Evolutionary conservation across 164 flowering plant genomes (phyloP).

Genomic region (Vitis rotundifolia): DNA sequence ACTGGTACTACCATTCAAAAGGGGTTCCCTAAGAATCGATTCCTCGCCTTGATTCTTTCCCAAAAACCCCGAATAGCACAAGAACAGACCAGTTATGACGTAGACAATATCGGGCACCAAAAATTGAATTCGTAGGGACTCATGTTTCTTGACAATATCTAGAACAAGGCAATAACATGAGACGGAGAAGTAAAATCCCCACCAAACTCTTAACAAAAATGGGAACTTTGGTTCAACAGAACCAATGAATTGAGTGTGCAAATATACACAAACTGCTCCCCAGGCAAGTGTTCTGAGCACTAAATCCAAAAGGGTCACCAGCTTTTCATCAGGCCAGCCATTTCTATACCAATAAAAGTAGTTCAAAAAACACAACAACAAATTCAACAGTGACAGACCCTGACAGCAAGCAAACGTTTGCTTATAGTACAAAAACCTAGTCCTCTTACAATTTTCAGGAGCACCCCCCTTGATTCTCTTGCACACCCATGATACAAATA

Average conservation of each 20-base stretch:
- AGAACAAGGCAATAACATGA: conserved; percentile 49
- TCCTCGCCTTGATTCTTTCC: conserved; percentile 30
- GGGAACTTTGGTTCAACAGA: conserved; percentile 42
- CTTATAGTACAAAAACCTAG: conserved; percentile 26
- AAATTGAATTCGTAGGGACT: conserved; percentile 16
- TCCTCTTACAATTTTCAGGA: conserved; percentile 11
- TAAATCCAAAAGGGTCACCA: conserved; percentile 49
- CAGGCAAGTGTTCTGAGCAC: conserved; percentile 46
- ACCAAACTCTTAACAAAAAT: conserved; percentile 51
- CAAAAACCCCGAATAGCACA: conserved; percentile 48
- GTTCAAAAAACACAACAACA: conserved; percentile 34
- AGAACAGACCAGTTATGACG: conserved; percentile 40
- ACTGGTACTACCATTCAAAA: conserved; percentile 40
- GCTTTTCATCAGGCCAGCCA: conserved; percentile 56
- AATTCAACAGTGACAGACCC: conserved; percentile 44
- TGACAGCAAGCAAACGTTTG: conserved; percentile 38
- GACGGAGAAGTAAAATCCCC: conserved; percentile 41
- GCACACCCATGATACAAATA: conserved; percentile 39
- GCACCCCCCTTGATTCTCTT: conserved; percentile 18
- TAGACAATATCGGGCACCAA: conserved; percentile 51
- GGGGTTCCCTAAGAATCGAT: conserved; percentile 49
- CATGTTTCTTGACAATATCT: conserved; percentile 34
- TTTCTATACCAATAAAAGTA: conserved; percentile 56
- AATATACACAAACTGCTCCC: conserved; percentile 43
- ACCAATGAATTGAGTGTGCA: conserved; percentile 28